Base-by-base conservation (phyloP, 2,329 filamentous ascomycete species). In the Aspergillus sp. region DNA sequence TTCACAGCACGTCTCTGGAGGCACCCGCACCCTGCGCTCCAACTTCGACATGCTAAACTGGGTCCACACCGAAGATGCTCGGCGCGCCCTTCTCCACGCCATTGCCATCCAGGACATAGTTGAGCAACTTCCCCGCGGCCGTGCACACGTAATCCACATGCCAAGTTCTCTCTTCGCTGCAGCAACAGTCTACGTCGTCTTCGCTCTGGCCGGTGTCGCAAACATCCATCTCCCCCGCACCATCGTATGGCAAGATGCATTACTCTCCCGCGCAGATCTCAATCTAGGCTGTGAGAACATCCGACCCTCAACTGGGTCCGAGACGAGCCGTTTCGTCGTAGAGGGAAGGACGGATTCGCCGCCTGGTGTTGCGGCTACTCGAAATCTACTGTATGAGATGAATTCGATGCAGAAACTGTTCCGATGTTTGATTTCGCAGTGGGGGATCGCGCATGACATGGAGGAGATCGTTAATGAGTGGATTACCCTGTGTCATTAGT, bases 341-440 rank as follows among this genome's bases (percentile, higher is more conserved):
- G 72, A 73, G 22, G 73, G 72, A 1, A 60, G 63, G 9, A 64
- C 69, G 1, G 63, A 69, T 3, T 64, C 64, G 9, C 62, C 67
- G 3, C 64, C 67, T 2, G 69, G 67, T 8, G 63, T 63, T 41
- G 72, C 66, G 1, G 68, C 69, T 5, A 71, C 71, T 13, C 73
- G 77, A 48, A 81, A 81, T 69, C 64, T 82, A 45, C 64, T 80
- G n/a, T 82, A 82, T 63, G 80, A 82, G 62, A 68, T 82, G 63
- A 81, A 81, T 62, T 79, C 78, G 19, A 79, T 81, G 71, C 79
- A 81, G 61, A 81, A 81, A 67, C 66, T 82, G 9, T 81, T 81
- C 57, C 71, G 78, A 34, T 81, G 79, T 51, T 66, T 81, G 22
- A 75, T 69, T 19, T 77, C 77, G 4, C 80, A 81, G 62, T 82